Evolutionary conservation across 2,329 filamentous ascomycete genomes (phyloP), one percentile per base, ranked within the genome.

Genomic region (Ophiostoma australiae): DNA sequence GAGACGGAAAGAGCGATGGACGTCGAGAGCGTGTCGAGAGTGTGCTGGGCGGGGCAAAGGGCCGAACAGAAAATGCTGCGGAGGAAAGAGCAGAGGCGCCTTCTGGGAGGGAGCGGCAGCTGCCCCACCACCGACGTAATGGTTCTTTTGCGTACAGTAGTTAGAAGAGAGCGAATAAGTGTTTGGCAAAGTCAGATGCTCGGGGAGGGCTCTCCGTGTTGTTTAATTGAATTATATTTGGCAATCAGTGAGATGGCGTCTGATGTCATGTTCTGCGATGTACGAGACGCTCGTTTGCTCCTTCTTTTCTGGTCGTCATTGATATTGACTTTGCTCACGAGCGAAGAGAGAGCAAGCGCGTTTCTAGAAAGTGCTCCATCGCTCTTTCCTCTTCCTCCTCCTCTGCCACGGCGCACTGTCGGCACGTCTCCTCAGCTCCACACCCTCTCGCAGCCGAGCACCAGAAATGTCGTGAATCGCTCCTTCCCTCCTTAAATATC

Each of bases 71-170:
- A 58, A 55, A 71, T 55, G 41, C 67, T 65, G 52, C 52, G 67
- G 39, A 58, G 23, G n/a, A 35, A 41, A 15, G 17, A 61, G 66
- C 58, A 44, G 37, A 52, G 58, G 20, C 17, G 27, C 27, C 27
- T 31, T 31, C 4, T 33, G 15, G 15, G 31, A 10, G 35, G 11
- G 52, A 15, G 15, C 58, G 58, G 27, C 58, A 3, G 58, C 58
- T 63, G 68, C 71, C 71, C 71, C 71, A 71, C 71, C 44, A 71
- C 68, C 71, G 71, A 72, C 71, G 71, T 72, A 72, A 71, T 72
- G 41, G 23, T 44, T 27, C 48, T 58, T 63, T 52, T 55, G 31
- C 67, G 27, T 31, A 58, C n/a, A 31, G 63, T 31, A 67, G 41
- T 17, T n/a, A 35, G 7, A 65, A 10, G 27, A n/a, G n/a, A n/a